Base-by-base conservation (phyloP, 1,284 basidiomycete genomes). In the Fomitiporia mediterranea region DNA sequence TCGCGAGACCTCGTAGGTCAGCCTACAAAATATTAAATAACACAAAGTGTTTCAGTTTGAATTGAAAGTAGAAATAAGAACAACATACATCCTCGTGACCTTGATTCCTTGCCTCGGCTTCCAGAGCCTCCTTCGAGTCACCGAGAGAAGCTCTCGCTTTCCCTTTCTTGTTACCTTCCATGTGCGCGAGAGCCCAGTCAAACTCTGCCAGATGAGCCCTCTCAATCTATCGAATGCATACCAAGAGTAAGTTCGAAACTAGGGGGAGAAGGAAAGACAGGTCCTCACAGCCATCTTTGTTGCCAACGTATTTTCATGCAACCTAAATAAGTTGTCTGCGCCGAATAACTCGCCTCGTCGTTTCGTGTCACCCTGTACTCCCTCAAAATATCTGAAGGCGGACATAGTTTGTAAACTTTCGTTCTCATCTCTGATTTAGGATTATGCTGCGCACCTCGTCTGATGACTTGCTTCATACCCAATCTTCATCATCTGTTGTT, bases 401-500 rank as follows among this genome's bases (percentile, higher is more conserved):
- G 17, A 3, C 25, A 54, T 32, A 43, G 35, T 43, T 49, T 32
- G 19, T 38, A 35, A 40, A 5, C 2, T 47, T 42, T 43, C 27
- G n/a, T 35, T 15, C 13, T 38, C 27, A 2, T 11, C n/a, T 13
- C 8, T 4, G 30, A 19, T 28, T 32, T 40, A 15, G 4, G 3
- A n/a, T 23, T 11, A 37, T 0, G 43, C 13, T 49, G 37, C 32
- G 28, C 63, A 83, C 83, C 88, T 80, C 0, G 87, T 91, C 65
- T 91, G 89, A 3, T 88, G 72, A 62, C 86, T 90, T 0, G 86
- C 89, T 62, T 87, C 81, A 65, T 94, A 94, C 0, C 84, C 91
- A 49, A 92, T 91, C 13, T 83, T 81, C 87, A 92, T 92, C 65
- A 91, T 88, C 65, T 93, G 91, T 64, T 91, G 90, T 68, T 94